Evolutionary conservation across 1,139 yeast species (phyloP).

Genomic region (Arxiozyma bovina): DNA sequence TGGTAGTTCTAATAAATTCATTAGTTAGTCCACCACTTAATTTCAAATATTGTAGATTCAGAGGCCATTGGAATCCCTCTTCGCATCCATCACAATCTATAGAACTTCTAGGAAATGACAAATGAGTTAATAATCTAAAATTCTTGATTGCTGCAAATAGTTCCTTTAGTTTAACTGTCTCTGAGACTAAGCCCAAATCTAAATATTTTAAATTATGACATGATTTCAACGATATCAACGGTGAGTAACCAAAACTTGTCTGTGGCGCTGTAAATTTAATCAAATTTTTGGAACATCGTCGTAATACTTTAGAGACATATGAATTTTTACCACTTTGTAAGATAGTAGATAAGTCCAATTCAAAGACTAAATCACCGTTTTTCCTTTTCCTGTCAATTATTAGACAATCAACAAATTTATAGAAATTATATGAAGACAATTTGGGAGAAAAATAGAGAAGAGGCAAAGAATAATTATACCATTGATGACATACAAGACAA

Average conservation of each 20-base stretch:
- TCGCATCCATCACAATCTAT: conserved; percentile 58
- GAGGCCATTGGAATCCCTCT: conserved; percentile 56
- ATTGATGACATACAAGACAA: conserved; percentile 51
- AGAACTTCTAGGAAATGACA: conserved; percentile 85
- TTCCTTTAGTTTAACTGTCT: conserved; percentile 74
- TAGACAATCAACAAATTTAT: conserved; percentile 63
- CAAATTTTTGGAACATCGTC: conserved; percentile 60
- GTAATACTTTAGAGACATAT: conserved; percentile 67
- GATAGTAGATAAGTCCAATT: conserved; percentile 64
- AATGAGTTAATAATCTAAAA: conserved; percentile 53
- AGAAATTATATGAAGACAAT: conserved; percentile 59
- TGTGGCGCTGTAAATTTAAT: conserved; percentile 81
- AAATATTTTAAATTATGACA: conserved; percentile 57
- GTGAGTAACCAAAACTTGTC: conserved; percentile 87
- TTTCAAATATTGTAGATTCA: conserved; percentile 57
- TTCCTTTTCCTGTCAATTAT: conserved; percentile 32
- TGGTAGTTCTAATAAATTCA: conserved; percentile 57
- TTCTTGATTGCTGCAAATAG: conserved; percentile 65
- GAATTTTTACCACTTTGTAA: conserved; percentile 93
- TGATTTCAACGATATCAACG: conserved; percentile 64
- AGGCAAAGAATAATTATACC: conserved; percentile 54
- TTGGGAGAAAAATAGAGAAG: conserved; percentile 55
- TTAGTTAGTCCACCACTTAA: conserved; percentile 86
- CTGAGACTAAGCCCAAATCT: conserved; percentile 84
- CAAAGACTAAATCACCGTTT: conserved; percentile 38